phyloP scores from a whole-genome alignment of 1,139 yeast species.

The Debaryomyces nepalensis region DNA sequence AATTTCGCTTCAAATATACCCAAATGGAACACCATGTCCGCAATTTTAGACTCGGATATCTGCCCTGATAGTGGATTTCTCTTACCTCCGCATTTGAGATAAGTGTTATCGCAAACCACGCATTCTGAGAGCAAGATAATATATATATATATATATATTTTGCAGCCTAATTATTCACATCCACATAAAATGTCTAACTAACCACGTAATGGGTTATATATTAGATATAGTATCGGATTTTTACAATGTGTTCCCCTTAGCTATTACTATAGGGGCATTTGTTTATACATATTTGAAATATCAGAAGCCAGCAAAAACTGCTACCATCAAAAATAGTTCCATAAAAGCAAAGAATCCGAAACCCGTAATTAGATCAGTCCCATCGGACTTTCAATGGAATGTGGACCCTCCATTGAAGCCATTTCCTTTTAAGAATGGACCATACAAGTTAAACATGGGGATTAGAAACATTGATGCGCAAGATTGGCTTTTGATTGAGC shows the following conservation, averaged over 20 bases:
- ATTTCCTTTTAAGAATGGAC: constrained; percentile 26
- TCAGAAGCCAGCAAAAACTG: background rate
- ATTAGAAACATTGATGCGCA: constrained; percentile 36
- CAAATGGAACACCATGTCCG: too few relatives aligned
- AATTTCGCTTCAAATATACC: too few relatives aligned
- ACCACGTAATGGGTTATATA: too few relatives aligned
- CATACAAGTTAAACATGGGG: constrained; percentile 30
- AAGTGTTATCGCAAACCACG: constrained; percentile 3
- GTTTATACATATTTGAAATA: constrained; percentile 1
- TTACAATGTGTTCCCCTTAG: background rate
- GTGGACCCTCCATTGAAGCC: constrained; percentile 21
- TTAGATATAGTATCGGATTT: too few relatives aligned
- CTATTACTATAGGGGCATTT: background rate
- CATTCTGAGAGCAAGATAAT: background rate
- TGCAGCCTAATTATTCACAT: too few relatives aligned
- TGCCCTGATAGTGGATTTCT: background rate
- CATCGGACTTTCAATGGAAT: constrained; percentile 24
- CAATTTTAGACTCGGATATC: background rate
- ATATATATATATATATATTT: background rate
- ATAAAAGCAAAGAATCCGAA: background rate
- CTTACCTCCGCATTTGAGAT: background rate
- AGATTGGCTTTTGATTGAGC: constrained; percentile 45
- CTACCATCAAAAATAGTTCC: background rate
- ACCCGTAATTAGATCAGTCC: constrained; percentile 19
- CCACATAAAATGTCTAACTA: too few relatives aligned